phyloP scores from a whole-genome alignment of 1,139 yeast species.

The Blastobotrys apis region DNA sequence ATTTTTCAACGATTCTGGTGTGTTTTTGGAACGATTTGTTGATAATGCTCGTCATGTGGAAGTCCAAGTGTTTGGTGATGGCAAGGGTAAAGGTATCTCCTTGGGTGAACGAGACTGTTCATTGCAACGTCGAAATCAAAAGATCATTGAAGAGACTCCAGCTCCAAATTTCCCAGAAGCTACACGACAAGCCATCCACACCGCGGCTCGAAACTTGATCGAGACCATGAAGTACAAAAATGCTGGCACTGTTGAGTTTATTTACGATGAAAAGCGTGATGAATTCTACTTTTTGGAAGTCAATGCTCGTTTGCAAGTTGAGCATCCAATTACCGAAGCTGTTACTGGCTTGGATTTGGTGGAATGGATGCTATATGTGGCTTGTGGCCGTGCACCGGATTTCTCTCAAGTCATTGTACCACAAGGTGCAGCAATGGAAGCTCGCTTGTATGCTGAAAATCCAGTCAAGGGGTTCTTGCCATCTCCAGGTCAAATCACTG shows the following conservation, averaged over 20 bases:
- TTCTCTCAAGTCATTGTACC: constrained; percentile 49
- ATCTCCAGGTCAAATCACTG: constrained; percentile 89
- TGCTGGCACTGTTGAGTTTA: constrained; percentile 97
- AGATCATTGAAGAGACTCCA: constrained; percentile 94
- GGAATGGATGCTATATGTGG: constrained; percentile 92
- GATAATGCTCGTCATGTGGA: constrained; percentile 95
- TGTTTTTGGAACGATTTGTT: constrained; percentile 87
- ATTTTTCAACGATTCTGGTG: constrained; percentile 93
- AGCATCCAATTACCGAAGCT: constrained; percentile 94
- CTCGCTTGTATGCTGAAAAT: constrained; percentile 92
- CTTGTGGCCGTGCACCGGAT: constrained; percentile 84
- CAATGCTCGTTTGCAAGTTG: constrained; percentile 94
- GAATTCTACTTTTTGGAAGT: constrained; percentile 94
- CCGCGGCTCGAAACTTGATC: constrained; percentile 80
- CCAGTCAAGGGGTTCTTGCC: constrained; percentile 94
- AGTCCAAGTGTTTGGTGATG: constrained; percentile 95
- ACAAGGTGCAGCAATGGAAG: constrained; percentile 93
- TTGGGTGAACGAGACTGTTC: constrained; percentile 98
- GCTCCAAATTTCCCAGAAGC: constrained; percentile 86
- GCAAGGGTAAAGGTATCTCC: constrained; percentile 85
- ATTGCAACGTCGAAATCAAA: constrained; percentile 93
- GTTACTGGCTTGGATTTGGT: constrained; percentile 92
- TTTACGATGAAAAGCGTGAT: constrained; percentile 78
- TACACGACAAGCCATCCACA: constrained; percentile 70
- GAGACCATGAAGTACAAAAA: constrained; percentile 81